Conservation (phyloP, 345 rosid species). For the Durio zibethinus region DNA sequence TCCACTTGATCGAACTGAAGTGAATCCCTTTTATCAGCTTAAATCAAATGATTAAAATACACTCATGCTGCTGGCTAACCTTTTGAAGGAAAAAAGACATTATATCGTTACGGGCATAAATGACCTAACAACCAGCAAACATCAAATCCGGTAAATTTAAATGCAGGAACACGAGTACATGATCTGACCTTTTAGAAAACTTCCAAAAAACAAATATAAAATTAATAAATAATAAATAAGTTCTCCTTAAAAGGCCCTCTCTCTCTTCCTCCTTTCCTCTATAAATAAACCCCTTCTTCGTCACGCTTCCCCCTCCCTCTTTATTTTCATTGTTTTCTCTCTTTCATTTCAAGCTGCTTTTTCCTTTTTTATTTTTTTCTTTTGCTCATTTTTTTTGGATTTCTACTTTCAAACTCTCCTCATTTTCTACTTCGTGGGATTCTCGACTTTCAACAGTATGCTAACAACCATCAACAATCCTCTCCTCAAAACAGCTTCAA, state of each 20-base stretch:
- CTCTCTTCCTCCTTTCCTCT: not conserved
- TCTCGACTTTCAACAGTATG: not conserved
- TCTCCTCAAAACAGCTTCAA: not conserved
- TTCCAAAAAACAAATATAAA: slow-evolving; percentile 15
- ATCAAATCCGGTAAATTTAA: slow-evolving; percentile 9
- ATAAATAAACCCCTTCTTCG: slow-evolving; percentile 16
- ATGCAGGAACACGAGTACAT: slow-evolving; percentile 5
- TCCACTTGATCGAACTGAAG: too few species aligned
- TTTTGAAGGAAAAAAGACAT: too few species aligned
- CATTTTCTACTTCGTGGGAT: not conserved
- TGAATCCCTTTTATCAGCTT: too few species aligned
- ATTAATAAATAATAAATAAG: not conserved
- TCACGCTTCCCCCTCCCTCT: not conserved
- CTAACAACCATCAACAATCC: not conserved
- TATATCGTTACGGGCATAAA: too few species aligned
- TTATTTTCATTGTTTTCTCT: not conserved
- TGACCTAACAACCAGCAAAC: too few species aligned
- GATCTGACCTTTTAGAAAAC: not conserved
- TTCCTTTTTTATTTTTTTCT: not conserved
- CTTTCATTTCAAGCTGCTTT: not conserved
- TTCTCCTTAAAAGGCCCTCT: not conserved
- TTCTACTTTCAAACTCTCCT: not conserved
- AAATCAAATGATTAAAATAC: too few species aligned
- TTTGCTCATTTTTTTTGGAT: not conserved
- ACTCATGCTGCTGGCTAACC: too few species aligned